These are phyloP conservation scores for Cryphonectria radicalis DNA, from an alignment of 2,329 filamentous ascomycete genomes.

Conservation along the genomic window DNA sequence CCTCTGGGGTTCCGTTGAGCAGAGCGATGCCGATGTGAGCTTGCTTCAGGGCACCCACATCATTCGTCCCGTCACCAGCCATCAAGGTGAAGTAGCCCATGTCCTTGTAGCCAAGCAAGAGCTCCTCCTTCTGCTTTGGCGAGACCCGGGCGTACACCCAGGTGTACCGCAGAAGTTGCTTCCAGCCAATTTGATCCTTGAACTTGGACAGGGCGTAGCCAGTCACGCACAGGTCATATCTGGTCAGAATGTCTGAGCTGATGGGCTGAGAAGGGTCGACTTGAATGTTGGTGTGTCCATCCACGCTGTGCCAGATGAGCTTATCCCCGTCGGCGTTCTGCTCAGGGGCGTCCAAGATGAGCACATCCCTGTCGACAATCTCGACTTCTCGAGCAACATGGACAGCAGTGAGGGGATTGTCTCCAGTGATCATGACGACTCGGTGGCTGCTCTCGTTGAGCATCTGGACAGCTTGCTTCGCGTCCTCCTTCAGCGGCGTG, in stretches of 20 bases:
- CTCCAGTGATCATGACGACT: conserved; percentile 98
- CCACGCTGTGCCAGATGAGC: conserved; percentile 92
- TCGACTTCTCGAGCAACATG: conserved; percentile 96
- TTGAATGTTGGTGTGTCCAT: conserved; percentile 83
- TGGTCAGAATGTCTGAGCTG: conserved; percentile 77
- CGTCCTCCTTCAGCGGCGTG: conserved; percentile 95
- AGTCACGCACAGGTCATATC: conserved; percentile 93
- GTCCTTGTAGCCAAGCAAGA: conserved; percentile 93
- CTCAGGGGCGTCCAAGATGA: conserved; percentile 94
- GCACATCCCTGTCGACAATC: conserved; percentile 92
- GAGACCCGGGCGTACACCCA: conserved; percentile 99
- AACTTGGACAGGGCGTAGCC: conserved; percentile 92
- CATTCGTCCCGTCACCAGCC: conserved; percentile 98
- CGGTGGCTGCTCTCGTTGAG: conserved; percentile 98
- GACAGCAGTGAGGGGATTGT: conserved; percentile 94
- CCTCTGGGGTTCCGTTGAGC: conserved; percentile 90
- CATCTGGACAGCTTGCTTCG: conserved; percentile 92
- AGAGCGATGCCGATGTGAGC: conserved; percentile 96
- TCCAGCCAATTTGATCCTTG: conserved; percentile 76
- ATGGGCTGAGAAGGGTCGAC: conserved; percentile 84
- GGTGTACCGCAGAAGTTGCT: conserved; percentile 79
- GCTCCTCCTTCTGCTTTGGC: conserved; percentile 98
- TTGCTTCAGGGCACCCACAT: conserved; percentile 96
- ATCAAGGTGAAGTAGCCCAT: conserved; percentile 98
- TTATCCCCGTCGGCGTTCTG: conserved; percentile 79